Base-by-base conservation (phyloP, 2,329 filamentous ascomycete genomes). In the Nannizzia gypsea region DNA sequence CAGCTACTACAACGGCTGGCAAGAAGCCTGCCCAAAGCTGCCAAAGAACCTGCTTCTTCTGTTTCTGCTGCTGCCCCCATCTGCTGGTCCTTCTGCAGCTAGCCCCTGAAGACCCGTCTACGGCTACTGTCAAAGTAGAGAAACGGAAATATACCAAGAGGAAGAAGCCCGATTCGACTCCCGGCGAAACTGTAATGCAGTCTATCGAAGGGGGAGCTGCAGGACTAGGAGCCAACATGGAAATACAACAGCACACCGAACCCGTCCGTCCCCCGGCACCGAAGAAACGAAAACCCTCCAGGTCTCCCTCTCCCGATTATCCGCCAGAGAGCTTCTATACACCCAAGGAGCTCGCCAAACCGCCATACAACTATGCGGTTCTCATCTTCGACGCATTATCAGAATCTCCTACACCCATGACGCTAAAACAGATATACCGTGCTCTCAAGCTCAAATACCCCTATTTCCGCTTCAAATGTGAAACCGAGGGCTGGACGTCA, bases 361-460 rank as follows among this genome's bases (percentile, higher is more conserved):
- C 83, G 1, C 78, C 77, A 3, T 78, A 81, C 62, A 85, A 84
- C 36, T 86, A 86, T 66, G 81, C 84, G 6, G 78, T 83, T 26
- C 77, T 86, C 46, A 83, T 86, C 58, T 83, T 84, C 65, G 83
- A 85, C 67, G 81, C 81, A 24, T 77, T 86, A 31, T 78, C 80
- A 1, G 79, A 82, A 40, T 79, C 81, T 40, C 74, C 74, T 28
- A 79, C 74, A 20, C 78, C 80, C 60, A 83, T 85, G 75, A 83
- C 84, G 54, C 72, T 86, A 31, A 83, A 85, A 66, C 82, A 85
- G 66, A 86, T 86, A 50, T 86, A 86, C 68, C 80, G 81, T 63
- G 81, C 81, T 46, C 79, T 86, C 60, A 82, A 83, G 68, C 75
- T 81, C 65, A 82, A 82, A 63, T 85, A 83, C 66, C 83, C 83